Evolutionary conservation across 2,329 filamentous ascomycete species (phyloP).

Genomic region (Ambrosiella cleistominuta): DNA sequence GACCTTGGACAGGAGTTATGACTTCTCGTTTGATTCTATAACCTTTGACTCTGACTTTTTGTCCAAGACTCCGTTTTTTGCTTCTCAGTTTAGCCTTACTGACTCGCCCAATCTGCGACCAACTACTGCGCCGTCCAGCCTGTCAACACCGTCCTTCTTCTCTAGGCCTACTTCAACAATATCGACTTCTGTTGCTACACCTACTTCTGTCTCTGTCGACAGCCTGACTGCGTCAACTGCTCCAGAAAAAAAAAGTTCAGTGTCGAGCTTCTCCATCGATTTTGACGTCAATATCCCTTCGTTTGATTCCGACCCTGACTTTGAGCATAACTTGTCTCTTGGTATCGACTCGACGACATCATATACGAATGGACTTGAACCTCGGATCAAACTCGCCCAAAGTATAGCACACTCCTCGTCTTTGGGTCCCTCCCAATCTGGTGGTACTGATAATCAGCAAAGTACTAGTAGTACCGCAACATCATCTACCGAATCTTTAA

Average conservation of each 20-base stretch:
- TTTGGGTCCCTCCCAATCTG: background rate
- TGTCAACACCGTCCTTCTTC: background rate
- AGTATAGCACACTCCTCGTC: background rate
- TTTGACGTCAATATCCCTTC: constrained; percentile 34
- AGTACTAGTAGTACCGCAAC: background rate
- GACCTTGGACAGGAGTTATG: constrained; percentile 1
- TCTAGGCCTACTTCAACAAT: background rate
- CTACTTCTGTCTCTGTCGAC: background rate
- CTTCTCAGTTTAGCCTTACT: constrained; percentile 3
- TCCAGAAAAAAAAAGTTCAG: background rate
- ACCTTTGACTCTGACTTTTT: constrained; percentile 9
- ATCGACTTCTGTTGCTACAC: constrained; percentile 11
- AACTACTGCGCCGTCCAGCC: background rate
- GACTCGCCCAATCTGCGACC: background rate
- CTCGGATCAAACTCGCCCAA: background rate
- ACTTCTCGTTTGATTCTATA: constrained; percentile 12
- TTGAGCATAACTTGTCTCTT: constrained; percentile 28
- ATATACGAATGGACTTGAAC: background rate
- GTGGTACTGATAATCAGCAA: constrained; percentile 2
- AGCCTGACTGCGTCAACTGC: background rate
- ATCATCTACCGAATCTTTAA: constrained; percentile 1
- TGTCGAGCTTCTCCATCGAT: constrained; percentile 8
- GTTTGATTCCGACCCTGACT: constrained; percentile 32
- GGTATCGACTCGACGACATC: constrained; percentile 17
- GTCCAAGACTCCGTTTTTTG: constrained; percentile 3